Conservation (phyloP, 768 basidiomycete genomes). For the Gymnopilus junonius region DNA sequence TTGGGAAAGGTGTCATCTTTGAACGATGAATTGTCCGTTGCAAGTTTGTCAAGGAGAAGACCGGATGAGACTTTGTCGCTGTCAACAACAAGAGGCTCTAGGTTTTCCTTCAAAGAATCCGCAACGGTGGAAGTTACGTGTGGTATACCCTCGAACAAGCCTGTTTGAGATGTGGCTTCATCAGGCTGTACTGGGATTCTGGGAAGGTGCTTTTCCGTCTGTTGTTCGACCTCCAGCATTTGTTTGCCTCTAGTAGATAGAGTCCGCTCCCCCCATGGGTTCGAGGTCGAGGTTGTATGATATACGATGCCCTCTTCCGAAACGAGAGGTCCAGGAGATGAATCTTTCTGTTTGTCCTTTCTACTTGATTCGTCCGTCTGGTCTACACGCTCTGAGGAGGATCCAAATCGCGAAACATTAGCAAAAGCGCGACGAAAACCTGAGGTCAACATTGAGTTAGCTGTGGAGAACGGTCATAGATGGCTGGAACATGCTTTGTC, state of each 20-base stretch:
- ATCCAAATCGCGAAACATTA: background rate
- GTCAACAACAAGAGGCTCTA: background rate
- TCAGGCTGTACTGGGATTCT: background rate
- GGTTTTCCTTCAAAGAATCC: background rate
- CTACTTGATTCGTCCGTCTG: background rate
- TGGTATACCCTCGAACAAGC: background rate
- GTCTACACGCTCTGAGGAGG: background rate
- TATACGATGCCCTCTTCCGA: background rate
- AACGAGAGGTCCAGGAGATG: background rate
- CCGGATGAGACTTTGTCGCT: background rate
- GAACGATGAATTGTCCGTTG: background rate
- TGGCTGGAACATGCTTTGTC: conserved; percentile 2
- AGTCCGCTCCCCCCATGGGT: background rate
- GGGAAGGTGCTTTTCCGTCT: background rate
- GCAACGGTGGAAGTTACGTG: background rate
- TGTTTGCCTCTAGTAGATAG: background rate
- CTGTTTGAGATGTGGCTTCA: background rate
- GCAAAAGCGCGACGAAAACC: background rate
- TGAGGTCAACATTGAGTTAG: conserved; percentile 1
- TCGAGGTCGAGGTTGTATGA: background rate
- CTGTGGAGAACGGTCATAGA: background rate
- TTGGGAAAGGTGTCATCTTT: background rate
- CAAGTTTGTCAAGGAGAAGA: background rate
- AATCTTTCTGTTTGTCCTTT: background rate
- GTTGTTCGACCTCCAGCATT: background rate